Conservation (phyloP, 2,329 filamentous ascomycete species). For the Cordyceps farinosa region DNA sequence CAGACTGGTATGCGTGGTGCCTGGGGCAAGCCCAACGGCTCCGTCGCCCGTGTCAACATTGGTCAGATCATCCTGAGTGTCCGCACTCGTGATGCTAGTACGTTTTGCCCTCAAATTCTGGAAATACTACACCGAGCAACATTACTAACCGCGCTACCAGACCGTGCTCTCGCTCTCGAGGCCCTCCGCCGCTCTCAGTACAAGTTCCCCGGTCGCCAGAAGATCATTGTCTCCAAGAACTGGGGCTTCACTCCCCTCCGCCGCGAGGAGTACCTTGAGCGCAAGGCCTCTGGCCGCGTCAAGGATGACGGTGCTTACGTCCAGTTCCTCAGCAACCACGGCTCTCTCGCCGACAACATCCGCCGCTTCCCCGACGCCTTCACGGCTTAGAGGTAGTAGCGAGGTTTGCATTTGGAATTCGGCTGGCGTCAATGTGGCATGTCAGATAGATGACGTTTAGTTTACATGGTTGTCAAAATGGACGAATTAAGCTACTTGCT, state of each 20-base stretch:
- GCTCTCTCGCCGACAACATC: slow-evolving; percentile 80
- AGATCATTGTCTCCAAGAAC: slow-evolving; percentile 99
- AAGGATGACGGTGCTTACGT: slow-evolving; percentile 99
- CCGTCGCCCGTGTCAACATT: slow-evolving; percentile 99
- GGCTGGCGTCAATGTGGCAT: slow-evolving; percentile 45
- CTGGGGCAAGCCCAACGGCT: slow-evolving; percentile 99
- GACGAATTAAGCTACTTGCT: slow-evolving; percentile 29
- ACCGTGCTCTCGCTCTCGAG: slow-evolving; percentile 92
- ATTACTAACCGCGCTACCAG: slow-evolving; percentile 37
- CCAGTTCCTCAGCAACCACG: slow-evolving; percentile 97
- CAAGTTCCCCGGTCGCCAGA: slow-evolving; percentile 99
- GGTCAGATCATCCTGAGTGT: slow-evolving; percentile 98
- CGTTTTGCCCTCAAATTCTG: slow-evolving; percentile 32
- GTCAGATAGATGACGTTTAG: slow-evolving; percentile 37
- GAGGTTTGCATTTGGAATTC: slow-evolving; percentile 38
- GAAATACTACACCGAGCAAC: too few relatives aligned
- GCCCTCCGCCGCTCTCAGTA: slow-evolving; percentile 98
- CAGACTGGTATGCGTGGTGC: slow-evolving; percentile 99
- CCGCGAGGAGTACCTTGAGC: slow-evolving; percentile 94
- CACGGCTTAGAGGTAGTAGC: slow-evolving; percentile 47
- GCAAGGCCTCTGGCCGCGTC: slow-evolving; percentile 89
- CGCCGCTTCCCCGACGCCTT: slow-evolving; percentile 94
- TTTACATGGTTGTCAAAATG: slow-evolving; percentile 30
- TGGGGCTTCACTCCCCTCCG: slow-evolving; percentile 99
- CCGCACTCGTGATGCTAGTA: slow-evolving; percentile 91